Percentiles rank a stretch among this genome's conserved stretches.
Conservation (phyloP, 2,329 filamentous ascomycete genomes). For the Rhynchosporium agropyri region DNA sequence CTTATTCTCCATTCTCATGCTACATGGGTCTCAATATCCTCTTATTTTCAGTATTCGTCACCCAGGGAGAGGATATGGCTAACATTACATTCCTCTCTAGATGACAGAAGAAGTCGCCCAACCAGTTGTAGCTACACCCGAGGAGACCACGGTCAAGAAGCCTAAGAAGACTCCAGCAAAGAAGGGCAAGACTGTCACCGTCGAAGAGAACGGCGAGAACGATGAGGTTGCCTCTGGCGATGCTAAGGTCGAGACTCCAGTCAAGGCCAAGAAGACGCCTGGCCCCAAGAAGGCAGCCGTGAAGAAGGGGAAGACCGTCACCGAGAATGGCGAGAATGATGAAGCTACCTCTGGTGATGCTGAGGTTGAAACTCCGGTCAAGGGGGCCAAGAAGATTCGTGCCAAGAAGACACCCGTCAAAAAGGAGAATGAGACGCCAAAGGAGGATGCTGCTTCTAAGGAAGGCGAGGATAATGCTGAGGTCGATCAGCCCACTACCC, state of each 20-base stretch:
- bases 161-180: too few relatives aligned
- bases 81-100: not conserved
- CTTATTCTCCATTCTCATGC: not conserved
- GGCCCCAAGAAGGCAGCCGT: not conserved
- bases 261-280: conserved; percentile 9
- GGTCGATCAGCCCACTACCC: conserved; percentile 14
- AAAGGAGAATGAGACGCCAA: conserved; percentile 13
- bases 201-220: too few relatives aligned
- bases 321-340: not conserved
- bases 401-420: conserved; percentile 13
- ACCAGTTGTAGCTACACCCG: not conserved
- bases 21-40: not conserved
- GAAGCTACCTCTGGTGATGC: conserved; percentile 7
- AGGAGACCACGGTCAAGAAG: too few relatives aligned
- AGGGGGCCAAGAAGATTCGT: conserved; percentile 12
- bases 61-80: not conserved
- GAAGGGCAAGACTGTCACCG: too few relatives aligned
- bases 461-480: conserved; percentile 14
- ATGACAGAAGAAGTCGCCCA: conserved; percentile 2
- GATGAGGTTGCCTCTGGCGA: too few relatives aligned
- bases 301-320: conserved; percentile 8
- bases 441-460: not conserved
- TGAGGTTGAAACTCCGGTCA: conserved; percentile 10
- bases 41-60: not conserved
- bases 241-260: not conserved